A percentile compares a stretch with the other conserved stretches of the same genome.
These are phyloP conservation scores for Strigomonas galati DNA, from an alignment of 208 protist species.

Conservation along the genomic window DNA sequence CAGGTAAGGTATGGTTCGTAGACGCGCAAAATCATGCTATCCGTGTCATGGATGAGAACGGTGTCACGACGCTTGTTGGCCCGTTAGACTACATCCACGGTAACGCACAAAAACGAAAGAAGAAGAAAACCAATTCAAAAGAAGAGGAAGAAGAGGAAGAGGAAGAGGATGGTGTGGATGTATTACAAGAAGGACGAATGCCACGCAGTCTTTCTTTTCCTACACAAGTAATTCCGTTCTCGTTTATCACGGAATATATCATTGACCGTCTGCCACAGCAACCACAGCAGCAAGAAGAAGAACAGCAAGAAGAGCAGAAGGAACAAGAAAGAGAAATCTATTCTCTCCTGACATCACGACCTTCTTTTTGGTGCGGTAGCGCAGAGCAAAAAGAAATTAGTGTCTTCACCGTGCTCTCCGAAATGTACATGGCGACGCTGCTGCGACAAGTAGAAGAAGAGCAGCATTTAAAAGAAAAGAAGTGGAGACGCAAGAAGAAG, in stretches of 20 bases:
- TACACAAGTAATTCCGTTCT: slow-evolving; percentile 3
- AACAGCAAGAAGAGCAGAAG: too few species aligned
- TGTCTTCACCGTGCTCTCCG: background rate
- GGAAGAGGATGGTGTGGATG: background rate
- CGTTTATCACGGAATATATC: slow-evolving; percentile 3
- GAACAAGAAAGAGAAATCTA: background rate
- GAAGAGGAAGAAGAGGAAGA: background rate
- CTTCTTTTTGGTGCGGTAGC: background rate
- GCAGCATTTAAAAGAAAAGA: too few species aligned
- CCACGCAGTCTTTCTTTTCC: background rate
- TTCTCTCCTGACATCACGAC: background rate
- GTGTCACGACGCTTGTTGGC: slow-evolving; percentile 5
- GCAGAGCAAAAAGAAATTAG: background rate
- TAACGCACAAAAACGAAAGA: background rate
- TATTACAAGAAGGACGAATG: background rate
- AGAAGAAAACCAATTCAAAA: background rate
- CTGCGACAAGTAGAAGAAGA: background rate
- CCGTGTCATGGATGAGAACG: background rate
- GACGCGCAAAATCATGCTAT: slow-evolving; percentile 6
- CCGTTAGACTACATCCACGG: slow-evolving; percentile 6
- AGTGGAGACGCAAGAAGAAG: background rate
- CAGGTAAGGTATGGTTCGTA: background rate
- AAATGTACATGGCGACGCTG: background rate
- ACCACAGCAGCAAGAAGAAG: background rate
- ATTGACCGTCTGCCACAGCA: background rate